Base-by-base conservation (phyloP, 352 stramenopile genomes). In the Globisporangium camurandrum region DNA sequence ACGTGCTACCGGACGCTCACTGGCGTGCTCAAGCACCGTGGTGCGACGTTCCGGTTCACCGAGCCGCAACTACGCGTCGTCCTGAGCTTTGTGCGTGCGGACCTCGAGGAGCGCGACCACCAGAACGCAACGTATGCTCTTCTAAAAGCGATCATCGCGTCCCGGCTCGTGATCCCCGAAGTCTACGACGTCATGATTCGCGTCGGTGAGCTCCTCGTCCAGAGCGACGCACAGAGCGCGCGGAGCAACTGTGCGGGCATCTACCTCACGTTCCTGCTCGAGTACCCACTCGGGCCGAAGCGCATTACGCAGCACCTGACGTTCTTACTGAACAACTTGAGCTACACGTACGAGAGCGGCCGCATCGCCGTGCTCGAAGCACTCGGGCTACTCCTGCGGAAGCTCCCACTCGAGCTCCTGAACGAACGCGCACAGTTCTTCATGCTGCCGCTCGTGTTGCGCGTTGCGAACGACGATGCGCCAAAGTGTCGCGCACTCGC, bases 171-270 rank as follows among this genome's bases (percentile, higher is more conserved):
- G 12, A 95, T 97, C 42, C 72, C 92, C 40, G 93, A 98, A 61
- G 84, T 98, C 51, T 98, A 98, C 66, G 95, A 98, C 60, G 73
- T 98, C 14, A 97, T 98, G 74, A 80, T 97, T 41, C 86, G 83
- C 45, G 79, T 98, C 22, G 84, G 95, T 7, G 88, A 98, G 67
- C 74, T 98, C 45, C 73, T 96, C 20, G 92, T 98, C 42, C 88
- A 96, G 54, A 98, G 86, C 56, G 86, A 97, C 39, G 88, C 92
- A 16, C 66, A 80, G 44, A 86, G 77, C 22, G 80, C 97, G 23
- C 86, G 94, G 27, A 42, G 80, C 30, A 84, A 85, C 62, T 95
- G 75, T 56, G 75, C 66, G 22, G 69, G 62, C 0, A 90, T 95
- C 61, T 93, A 86, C 49, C 74, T 88, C 56, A 84, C 70, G 8